Percentiles rank a stretch among this genome's conserved stretches.
phyloP scores from a whole-genome alignment of 345 rosid species.

The Laguncularia racemosa region DNA sequence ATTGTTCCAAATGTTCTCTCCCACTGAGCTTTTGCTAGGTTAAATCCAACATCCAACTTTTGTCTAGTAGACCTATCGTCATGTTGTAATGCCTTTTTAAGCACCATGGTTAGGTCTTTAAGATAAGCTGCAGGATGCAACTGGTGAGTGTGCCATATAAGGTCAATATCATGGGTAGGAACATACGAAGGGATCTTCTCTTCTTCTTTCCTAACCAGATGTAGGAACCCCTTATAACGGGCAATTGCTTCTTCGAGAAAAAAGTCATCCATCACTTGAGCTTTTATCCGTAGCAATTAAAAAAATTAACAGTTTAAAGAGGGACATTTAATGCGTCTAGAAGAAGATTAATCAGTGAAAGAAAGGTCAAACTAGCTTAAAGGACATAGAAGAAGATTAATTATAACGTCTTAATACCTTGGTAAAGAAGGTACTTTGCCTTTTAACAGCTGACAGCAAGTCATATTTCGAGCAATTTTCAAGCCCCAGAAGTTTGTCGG shows the following conservation, averaged over 20 bases:
- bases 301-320: too few species aligned
- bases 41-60: slow-evolving; percentile 36
- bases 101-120: neutral
- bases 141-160: slow-evolving; percentile 7
- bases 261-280: slow-evolving; percentile 28
- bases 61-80: slow-evolving; percentile 34
- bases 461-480: slow-evolving; percentile 65
- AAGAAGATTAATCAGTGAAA: too few species aligned
- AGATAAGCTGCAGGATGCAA: neutral
- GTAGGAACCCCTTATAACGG: neutral
- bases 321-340: too few species aligned
- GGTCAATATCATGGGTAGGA: slow-evolving; percentile 2
- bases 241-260: neutral
- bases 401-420: too few species aligned
- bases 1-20: slow-evolving; percentile 36
- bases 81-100: slow-evolving; percentile 29
- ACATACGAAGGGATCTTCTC: neutral
- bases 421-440: slow-evolving; percentile 81
- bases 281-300: too few species aligned
- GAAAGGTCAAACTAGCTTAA: too few species aligned
- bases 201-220: neutral
- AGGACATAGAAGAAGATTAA: too few species aligned
- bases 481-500: slow-evolving; percentile 22
- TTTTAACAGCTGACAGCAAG: slow-evolving; percentile 78
- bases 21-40: slow-evolving; percentile 29